Percentiles rank a stretch among this genome's conserved stretches.
Conservation (phyloP, 1,284 basidiomycete species). For the Trichosporon sp. region DNA sequence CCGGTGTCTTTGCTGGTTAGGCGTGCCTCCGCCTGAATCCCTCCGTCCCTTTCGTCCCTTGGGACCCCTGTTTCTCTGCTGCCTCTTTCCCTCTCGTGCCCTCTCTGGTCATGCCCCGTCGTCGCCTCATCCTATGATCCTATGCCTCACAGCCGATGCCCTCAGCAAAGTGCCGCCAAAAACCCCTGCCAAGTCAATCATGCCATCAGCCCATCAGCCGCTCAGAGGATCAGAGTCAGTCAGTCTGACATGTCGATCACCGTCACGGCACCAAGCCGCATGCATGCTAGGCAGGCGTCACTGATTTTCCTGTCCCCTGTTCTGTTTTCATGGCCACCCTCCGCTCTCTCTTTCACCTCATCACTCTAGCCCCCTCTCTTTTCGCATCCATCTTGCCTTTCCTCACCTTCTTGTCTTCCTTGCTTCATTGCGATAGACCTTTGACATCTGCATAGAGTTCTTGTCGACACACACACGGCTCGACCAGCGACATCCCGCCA, state of each 20-base stretch:
- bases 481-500: not conserved
- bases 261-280: not conserved
- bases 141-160: too few relatives aligned
- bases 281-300: not conserved
- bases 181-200: not conserved
- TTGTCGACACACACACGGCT: not conserved
- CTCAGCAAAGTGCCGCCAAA: too few relatives aligned
- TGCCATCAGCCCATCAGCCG: too few relatives aligned
- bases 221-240: too few relatives aligned
- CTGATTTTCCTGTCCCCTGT: not conserved
- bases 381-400: not conserved
- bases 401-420: not conserved
- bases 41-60: too few relatives aligned
- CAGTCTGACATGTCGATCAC: not conserved
- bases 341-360: not conserved
- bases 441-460: not conserved
- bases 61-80: too few relatives aligned
- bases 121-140: too few relatives aligned
- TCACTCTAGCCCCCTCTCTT: not conserved
- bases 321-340: not conserved
- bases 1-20: too few relatives aligned
- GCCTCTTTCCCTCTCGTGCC: too few relatives aligned
- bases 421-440: not conserved
- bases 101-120: too few relatives aligned
- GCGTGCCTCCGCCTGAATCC: too few relatives aligned